Conservation (phyloP, 73 alveolate genomes). For the Paramecium tetraurelia region DNA sequence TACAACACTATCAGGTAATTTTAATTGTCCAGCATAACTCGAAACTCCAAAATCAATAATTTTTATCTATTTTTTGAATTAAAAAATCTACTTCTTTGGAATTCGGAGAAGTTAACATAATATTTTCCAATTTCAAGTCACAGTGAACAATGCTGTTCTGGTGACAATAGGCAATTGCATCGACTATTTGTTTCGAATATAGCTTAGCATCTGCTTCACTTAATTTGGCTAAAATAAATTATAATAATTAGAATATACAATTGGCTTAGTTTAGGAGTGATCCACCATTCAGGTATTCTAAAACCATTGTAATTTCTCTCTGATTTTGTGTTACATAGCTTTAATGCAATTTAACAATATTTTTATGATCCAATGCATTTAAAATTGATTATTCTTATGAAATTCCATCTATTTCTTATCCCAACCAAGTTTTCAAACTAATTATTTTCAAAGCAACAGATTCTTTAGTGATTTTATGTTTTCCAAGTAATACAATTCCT, state of each 20-base stretch:
- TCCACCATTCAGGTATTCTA: slow-evolving; percentile 91
- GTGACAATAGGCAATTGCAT: slow-evolving; percentile 75
- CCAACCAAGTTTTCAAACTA: background rate
- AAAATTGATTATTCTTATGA: slow-evolving; percentile 62
- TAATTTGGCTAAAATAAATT: slow-evolving; percentile 67
- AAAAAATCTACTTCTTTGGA: background rate
- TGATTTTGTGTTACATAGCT: slow-evolving; percentile 58
- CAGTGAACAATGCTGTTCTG: slow-evolving; percentile 71
- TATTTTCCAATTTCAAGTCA: slow-evolving; percentile 83
- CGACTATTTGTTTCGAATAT: slow-evolving; percentile 69
- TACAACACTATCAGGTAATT: background rate
- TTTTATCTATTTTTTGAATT: slow-evolving; percentile 68
- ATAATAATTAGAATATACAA: slow-evolving; percentile 60
- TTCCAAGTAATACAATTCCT: slow-evolving; percentile 58
- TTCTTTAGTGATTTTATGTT: slow-evolving; percentile 72
- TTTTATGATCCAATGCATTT: slow-evolving; percentile 69
- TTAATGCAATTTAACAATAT: slow-evolving; percentile 71
- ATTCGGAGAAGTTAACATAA: slow-evolving; percentile 65
- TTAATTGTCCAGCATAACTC: background rate
- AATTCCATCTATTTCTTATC: background rate
- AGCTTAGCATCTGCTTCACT: slow-evolving; percentile 68
- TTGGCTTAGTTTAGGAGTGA: slow-evolving; percentile 71
- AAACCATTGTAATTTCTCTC: slow-evolving; percentile 67
- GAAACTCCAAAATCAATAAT: slow-evolving; percentile 95
- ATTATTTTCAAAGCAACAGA: slow-evolving; percentile 70